phyloP scores from a whole-genome alignment of 306 rosid genomes.

The Lithocarpus polystachyus region DNA sequence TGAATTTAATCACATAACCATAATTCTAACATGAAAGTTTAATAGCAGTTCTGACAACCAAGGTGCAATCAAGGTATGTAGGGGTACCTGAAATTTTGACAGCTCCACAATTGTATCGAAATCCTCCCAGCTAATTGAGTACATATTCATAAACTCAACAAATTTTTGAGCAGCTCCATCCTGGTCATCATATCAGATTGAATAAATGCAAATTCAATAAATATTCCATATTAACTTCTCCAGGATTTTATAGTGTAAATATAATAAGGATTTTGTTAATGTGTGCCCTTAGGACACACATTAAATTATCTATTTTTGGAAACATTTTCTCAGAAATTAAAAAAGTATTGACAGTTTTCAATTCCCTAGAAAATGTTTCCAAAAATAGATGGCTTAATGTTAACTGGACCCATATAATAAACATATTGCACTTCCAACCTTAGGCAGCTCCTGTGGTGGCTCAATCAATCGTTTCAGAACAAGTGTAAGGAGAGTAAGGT shows the following conservation, averaged over 20 bases:
- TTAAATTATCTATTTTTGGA: too few relatives aligned
- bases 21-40: background rate
- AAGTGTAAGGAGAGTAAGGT: constrained; percentile 47
- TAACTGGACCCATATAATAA: too few relatives aligned
- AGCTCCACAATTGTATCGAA: constrained; percentile 76
- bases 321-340: too few relatives aligned
- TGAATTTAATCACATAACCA: too few relatives aligned
- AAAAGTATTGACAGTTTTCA: too few relatives aligned
- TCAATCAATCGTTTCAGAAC: constrained; percentile 57
- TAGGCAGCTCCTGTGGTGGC: constrained; percentile 65
- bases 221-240: constrained; percentile 16
- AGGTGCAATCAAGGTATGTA: constrained; percentile 7
- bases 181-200: constrained; percentile 43
- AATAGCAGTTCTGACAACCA: background rate
- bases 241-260: constrained; percentile 5
- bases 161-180: constrained; percentile 82
- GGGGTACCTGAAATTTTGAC: constrained; percentile 79
- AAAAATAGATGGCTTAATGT: too few relatives aligned
- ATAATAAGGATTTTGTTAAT: too few relatives aligned
- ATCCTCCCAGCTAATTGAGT: constrained; percentile 85
- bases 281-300: too few relatives aligned
- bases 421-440: constrained; percentile 50
- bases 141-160: constrained; percentile 85
- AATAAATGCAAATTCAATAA: constrained; percentile 3
- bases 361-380: too few relatives aligned